Percentiles rank a stretch among this genome's conserved stretches.
These are phyloP conservation scores for Claviceps maximensis DNA, from an alignment of 2,329 filamentous ascomycete genomes.

Conservation along the genomic window DNA sequence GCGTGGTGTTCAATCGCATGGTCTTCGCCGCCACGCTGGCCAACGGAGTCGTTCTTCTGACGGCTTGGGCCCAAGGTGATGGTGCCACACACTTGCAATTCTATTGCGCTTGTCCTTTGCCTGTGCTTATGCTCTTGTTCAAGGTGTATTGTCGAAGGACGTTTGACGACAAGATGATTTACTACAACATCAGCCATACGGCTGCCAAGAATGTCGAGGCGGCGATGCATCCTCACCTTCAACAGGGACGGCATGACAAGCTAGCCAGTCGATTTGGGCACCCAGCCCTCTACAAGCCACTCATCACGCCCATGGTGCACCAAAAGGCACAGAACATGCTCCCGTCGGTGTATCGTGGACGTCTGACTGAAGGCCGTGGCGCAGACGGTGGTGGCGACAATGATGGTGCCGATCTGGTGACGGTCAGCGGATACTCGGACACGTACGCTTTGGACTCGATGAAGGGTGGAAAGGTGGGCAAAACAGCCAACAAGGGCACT, in stretches of 20 bases:
- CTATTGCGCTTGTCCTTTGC: slow-evolving; percentile 57
- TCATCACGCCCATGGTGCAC: slow-evolving; percentile 93
- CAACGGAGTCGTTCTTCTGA: slow-evolving; percentile 64
- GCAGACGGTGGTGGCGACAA: slow-evolving; percentile 35
- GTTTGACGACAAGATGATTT: slow-evolving; percentile 72
- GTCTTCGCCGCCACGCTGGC: slow-evolving; percentile 69
- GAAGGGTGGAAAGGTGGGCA: slow-evolving; percentile 39
- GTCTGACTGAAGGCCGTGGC: slow-evolving; percentile 42
- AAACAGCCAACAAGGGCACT: slow-evolving; percentile 17
- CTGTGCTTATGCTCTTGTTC: slow-evolving; percentile 67
- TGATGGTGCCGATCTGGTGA: slow-evolving; percentile 40
- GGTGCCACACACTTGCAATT: slow-evolving; percentile 47
- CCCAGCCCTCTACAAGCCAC: slow-evolving; percentile 74
- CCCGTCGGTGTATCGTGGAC: slow-evolving; percentile 72
- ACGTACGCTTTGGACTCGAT: slow-evolving; percentile 72
- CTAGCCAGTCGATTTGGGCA: slow-evolving; percentile 75
- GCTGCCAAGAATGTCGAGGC: slow-evolving; percentile 30
- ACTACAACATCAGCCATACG: slow-evolving; percentile 56
- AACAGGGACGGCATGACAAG: slow-evolving; percentile 47
- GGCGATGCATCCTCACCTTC: slow-evolving; percentile 10
- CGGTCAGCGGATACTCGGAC: slow-evolving; percentile 65
- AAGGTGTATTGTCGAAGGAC: slow-evolving; percentile 67
- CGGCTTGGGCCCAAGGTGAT: slow-evolving; percentile 58
- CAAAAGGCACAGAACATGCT: slow-evolving; percentile 79
- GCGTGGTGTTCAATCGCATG: slow-evolving; percentile 82